Evolutionary conservation across 306 rosid species (phyloP).

Genomic region (Rubus parviflorus): DNA sequence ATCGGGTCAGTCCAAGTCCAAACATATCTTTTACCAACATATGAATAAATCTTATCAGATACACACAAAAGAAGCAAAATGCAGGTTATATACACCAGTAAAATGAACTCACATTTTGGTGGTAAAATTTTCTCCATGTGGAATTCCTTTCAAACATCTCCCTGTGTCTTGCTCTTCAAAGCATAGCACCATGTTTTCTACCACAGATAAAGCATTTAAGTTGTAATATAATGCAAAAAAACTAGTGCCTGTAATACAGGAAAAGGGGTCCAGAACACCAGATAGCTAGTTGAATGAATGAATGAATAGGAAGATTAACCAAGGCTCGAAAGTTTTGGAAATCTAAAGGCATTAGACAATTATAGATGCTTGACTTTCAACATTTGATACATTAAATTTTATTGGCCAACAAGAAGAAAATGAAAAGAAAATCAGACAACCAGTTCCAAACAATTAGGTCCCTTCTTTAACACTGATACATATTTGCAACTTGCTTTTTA

Average conservation of each 20-base stretch:
- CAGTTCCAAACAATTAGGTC: background rate
- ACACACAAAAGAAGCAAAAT: background rate
- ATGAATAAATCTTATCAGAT: background rate
- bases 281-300: no score
- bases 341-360: background rate
- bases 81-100: constrained; percentile 2
- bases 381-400: background rate
- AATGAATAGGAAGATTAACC: no score
- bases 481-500: background rate
- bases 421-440: background rate
- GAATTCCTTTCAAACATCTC: constrained; percentile 76
- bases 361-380: background rate
- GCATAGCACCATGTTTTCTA: constrained; percentile 95
- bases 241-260: no score
- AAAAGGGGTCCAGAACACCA: background rate
- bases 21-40: background rate
- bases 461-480: background rate
- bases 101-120: constrained; percentile 67
- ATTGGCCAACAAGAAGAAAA: background rate
- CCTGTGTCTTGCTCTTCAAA: constrained; percentile 80
- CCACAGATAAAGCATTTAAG: constrained; percentile 26
- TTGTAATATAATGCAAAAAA: background rate
- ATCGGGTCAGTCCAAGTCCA: background rate
- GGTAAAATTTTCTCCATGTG: constrained; percentile 49
- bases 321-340: background rate